Base-by-base conservation (phyloP, 352 stramenopile species). In the Phytophthora sojae region DNA sequence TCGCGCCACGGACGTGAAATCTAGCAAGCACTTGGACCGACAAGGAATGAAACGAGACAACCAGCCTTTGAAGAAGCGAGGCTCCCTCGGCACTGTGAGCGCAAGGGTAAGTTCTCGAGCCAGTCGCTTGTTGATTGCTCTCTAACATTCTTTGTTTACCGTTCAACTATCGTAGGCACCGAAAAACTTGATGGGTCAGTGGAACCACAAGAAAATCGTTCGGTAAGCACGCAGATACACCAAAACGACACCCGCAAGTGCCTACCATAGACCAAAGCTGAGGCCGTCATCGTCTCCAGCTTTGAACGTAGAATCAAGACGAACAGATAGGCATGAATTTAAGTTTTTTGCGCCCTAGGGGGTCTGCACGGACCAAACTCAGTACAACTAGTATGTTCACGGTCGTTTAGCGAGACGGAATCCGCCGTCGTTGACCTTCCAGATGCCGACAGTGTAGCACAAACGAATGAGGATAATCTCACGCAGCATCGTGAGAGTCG, bases 381-480 rank as follows among this genome's bases (percentile, higher is more conserved):
- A 56, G 64, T 72, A 54, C 17, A 67, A 57, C 73, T n/a, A 82
- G 64, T 64, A 37, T 44, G 23, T 50, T 62, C 52, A 73, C 51
- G 32, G 49, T 54, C 73, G 69, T 50, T 74, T 81, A 17, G 74
- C 76, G 35, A 93, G 77, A 21, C 85, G 85, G 57, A 92, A 92
- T 47, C 80, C 83, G 35, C 88, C 88, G 62, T 96, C 89, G 32
- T 75, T 69, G 12, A 82, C 79, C 53, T 73, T 86, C 95, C 95
- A 98, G 52, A 98, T 73, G 45, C 92, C 91, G 26, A 97, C 44
- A n/a, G 84, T 83, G 77, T 98, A 98, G 75, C 90, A 97, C 25
- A 97, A 57, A 37, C 82, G 79, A 51, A 98, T 97, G 56, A 95
- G 84, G 32, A 98, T 68, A 66, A 98, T 96, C 64, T 98, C 95